Evolutionary conservation across 2,329 filamentous ascomycete species (phyloP), one percentile per base, ranked within the genome.

Genomic region (Grosmannia clavigera): DNA sequence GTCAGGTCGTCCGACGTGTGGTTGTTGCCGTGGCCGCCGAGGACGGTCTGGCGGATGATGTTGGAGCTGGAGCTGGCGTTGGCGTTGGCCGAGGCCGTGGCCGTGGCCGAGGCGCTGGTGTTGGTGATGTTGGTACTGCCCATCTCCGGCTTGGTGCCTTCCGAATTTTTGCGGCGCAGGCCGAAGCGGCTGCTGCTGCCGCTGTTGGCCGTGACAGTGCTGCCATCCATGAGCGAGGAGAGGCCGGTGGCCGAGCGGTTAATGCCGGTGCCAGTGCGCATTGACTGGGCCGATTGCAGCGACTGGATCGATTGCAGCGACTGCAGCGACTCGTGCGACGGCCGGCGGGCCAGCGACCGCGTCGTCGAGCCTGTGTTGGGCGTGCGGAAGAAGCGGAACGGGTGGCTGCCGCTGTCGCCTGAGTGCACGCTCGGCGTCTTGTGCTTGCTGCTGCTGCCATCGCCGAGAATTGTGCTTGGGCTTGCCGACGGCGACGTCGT

Each of bases 1-100:
- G 90, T 94, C 51, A 99, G 78, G 69, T 99, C 95, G 69, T 99
- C 94, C 29, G 51, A 53, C 12, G 27, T 51, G 40, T n/a, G 25
- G 29, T 16, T 31, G 40, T 43, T 25, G 10, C 46, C 10, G 43
- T 48, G 14, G 27, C 31, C 27, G 25, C 51, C 19, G 19, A 25
- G 43, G 22, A 51, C 48, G 10, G 48, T n/a, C 19, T n/a, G 46
- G 22, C 7, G 19, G 22, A 12, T 25, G 5, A 25, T n/a, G 46
- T 11, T 9, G 19, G 46, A 9, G 46, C 14, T 19, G 14, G 46
- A 22, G 22, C 22, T 3, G 19, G 46, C 6, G n/a, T 5, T 25
- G 48, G 22, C 48, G 22, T 10, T 14, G 50, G 50, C 25, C 11
- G 27, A 9, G 9, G 27, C 9, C 43, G 38, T 22, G 35, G 25